Evolutionary conservation across 805 yeast genomes (phyloP), one percentile per base, ranked within the genome.

Genomic region (Hanseniaspora mollemarum): DNA sequence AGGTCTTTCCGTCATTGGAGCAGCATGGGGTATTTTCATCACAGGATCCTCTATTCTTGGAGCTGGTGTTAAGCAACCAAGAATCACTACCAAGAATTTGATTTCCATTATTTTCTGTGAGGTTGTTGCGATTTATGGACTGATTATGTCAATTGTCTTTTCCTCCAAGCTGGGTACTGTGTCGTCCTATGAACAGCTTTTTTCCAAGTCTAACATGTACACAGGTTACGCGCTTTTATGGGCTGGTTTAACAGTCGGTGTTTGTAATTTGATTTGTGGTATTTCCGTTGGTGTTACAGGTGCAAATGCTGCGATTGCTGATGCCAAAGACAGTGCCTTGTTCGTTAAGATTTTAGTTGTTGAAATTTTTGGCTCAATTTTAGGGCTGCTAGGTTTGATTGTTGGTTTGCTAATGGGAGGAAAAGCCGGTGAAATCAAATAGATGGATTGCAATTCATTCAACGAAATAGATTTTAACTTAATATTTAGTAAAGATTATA

Each of bases 21-120:
- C 98, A 15, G 97, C 97, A 4, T 92, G 98, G 98, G 98, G 98
- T 56, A 92, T 92, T 58, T 92, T 90, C 66, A 77, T 92, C 55
- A 90, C 97, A 1, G 98, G 98, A 37, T 74, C 96, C 0, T 80
- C 96, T 26, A 85, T 92, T 59, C 70, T 92, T 55, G 98, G 98
- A 59, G 98, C 98, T 2, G 98, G 98, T 72, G 96, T 92, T 54
- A 85, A 85, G 67, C 92, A 95, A 13, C 98, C 98, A 48, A 75
- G 97, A 65, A 94, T 92, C 64, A 88, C 97, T 40, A 92, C 98
- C 51, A 92, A 92, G 73, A 92, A 92, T 67, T 77, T 92, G 65
- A 94, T 92, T 57, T 84, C 94, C 38, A 92, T 92, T 66, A 94
- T 92, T 70, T 92, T 92, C 74, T 92, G 98, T 75, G 98, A 92